Base-by-base conservation (phyloP, 352 stramenopile genomes). In the Pythium periplocum region DNA sequence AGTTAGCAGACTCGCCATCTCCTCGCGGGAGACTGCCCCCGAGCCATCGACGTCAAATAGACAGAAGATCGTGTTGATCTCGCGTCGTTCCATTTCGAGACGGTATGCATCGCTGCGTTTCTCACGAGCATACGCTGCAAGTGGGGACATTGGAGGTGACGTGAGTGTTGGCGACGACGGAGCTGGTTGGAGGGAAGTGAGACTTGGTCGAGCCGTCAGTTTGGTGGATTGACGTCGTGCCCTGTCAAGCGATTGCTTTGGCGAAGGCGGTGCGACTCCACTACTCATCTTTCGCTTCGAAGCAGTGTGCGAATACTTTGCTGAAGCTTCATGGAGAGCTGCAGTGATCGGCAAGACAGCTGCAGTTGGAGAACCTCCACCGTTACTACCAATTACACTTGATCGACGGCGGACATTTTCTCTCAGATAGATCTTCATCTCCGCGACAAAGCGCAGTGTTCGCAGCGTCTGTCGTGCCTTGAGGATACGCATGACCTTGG, bases 361-460 rank as follows among this genome's bases (percentile, higher is more conserved):
- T 26, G 17, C 17, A 26, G 17, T 26, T 26, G 17, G 17, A 26
- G 17, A 26, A 26, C 17, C 17, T 26, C 17, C 17, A 26, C 17
- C 17, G 17, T 26, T 0, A 26, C 17, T 26, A 26, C 17, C 17
- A 26, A 26, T 26, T 26, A 26, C 17, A 7, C 7, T 17, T 11
- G 61, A 66, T 12, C n/a, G 31, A 9, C 58, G 68, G n/a, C 62
- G 68, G 32, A 72, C 71, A 36, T 66, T 82, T 57, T 87, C 79
- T 5, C 58, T 64, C 30, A 90, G 58, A 45, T 90, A 85, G 31
- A 90, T 75, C 61, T 90, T 90, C 75, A 88, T 87, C 55, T 90
- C 79, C 6, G 79, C 79, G 3, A 90, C 64, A 34, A 87, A 90
- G 2, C 77, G 79, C n/a, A 90, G 64, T 4, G 75, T 90, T 30